Base-by-base conservation (phyloP, 371 early-diverging fungal genomes). In the Apophysomyces elegans region DNA sequence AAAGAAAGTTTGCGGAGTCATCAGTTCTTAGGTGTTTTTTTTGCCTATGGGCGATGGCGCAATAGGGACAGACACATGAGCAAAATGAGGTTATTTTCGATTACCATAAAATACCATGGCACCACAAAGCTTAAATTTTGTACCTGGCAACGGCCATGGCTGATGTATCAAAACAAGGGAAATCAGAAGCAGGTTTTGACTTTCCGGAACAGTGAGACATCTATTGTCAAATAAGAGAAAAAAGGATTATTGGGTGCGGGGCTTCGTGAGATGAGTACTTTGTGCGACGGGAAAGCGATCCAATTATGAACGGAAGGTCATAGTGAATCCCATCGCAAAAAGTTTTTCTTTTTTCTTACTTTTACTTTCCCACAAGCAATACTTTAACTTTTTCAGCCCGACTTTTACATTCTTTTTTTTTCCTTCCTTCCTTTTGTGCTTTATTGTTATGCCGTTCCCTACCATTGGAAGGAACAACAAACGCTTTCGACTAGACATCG, bases 401-500 rank as follows among this genome's bases (percentile, higher is more conserved):
- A 26, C 39, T 57, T 35, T 57, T 39, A 38, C 41, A 35, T 45
- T 45, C 26, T 46, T 46, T 35, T 58, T 37, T 37, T 38, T 41
- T 13, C 12, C 47, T 60, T 12, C n/a, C 21, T 54, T 59, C 57
- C 47, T 46, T 36, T 38, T 16, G 16, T 61, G 14, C 62, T 41
- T 63, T 35, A 45, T 58, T 62, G 59, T 37, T 35, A 67, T 65
- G 64, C 56, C 65, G 32, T 67, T 62, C 46, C 57, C 50, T 65
- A 58, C 59, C 5, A 58, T 65, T 57, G 68, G 64, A 58, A 45
- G 47, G 45, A 44, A 44, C 11, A 56, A 56, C 37, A 72, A 65
- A 59, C 65, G 72, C 35, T 64, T 69, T 21, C 64, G 69, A 44
- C 21, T 62, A 58, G 61, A 56, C 36, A 35, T 50, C 37, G 59